These are phyloP conservation scores for Ochromonadaceae sp. DNA, from an alignment of 352 stramenopile genomes.

Conservation along the genomic window DNA sequence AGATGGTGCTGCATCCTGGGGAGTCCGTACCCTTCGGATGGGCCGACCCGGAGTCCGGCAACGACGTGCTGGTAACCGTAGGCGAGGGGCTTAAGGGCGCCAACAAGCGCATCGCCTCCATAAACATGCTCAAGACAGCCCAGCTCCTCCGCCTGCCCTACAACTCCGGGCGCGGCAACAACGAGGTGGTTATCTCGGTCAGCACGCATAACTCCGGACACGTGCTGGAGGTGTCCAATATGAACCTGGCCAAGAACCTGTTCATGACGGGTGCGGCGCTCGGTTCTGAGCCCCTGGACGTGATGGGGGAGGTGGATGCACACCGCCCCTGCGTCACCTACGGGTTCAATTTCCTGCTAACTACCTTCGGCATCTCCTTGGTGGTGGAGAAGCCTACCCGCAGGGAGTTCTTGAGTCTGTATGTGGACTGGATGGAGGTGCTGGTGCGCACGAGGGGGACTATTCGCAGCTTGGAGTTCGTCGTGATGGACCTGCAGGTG, in stretches of 20 bases:
- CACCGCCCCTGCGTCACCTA: background rate
- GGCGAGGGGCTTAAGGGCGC: background rate
- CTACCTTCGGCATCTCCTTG: slow-evolving; percentile 10
- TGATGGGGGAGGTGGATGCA: background rate
- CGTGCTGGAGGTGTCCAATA: background rate
- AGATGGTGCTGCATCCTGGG: background rate
- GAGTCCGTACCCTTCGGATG: background rate
- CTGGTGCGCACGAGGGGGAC: background rate
- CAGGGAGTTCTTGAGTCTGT: slow-evolving; percentile 7
- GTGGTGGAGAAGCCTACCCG: slow-evolving; percentile 7
- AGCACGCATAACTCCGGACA: background rate
- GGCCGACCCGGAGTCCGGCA: background rate
- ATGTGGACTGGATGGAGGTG: background rate
- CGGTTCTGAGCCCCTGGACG: too few relatives aligned
- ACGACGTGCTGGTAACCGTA: background rate
- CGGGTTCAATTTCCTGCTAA: background rate
- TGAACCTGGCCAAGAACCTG: too few relatives aligned
- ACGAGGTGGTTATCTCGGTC: background rate
- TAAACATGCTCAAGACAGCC: slow-evolving; percentile 2
- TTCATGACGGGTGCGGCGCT: too few relatives aligned
- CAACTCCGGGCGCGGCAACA: background rate
- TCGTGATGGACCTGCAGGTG: background rate
- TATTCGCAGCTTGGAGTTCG: background rate
- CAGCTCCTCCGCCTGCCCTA: slow-evolving; percentile 11
- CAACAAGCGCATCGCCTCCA: slow-evolving; percentile 2